phyloP scores from a whole-genome alignment of 169 alveolate species.

The Cryptosporidium ubiquitum region DNA sequence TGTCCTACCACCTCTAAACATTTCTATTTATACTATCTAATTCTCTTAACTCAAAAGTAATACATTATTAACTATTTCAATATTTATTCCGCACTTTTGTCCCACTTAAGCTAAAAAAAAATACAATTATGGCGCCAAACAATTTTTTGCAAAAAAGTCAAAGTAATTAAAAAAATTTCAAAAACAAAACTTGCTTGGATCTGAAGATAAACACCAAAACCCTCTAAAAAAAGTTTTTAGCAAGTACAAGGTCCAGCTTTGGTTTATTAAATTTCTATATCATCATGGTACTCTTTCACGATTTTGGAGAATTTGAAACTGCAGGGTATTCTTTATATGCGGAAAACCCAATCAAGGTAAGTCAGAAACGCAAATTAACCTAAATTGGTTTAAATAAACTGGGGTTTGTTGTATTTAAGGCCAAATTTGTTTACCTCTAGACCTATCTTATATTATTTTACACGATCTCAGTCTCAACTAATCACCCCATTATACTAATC shows the following conservation, averaged over 20 bases:
- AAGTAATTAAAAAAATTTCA: not conserved
- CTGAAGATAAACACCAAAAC: not conserved
- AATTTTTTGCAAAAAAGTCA: not conserved
- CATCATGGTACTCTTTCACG: slow-evolving; percentile 41
- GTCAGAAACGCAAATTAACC: not conserved
- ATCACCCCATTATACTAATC: not conserved
- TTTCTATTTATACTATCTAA: too few species aligned
- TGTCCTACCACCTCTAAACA: too few species aligned
- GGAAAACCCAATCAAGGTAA: slow-evolving; percentile 36
- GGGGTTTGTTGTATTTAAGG: not conserved
- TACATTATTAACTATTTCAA: not conserved
- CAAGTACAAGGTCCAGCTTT: not conserved
- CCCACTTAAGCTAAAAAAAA: not conserved
- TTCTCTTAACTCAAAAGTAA: not conserved
- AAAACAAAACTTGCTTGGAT: not conserved
- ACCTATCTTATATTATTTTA: too few species aligned
- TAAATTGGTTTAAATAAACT: not conserved
- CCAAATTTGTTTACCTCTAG: not conserved
- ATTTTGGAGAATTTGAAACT: slow-evolving; percentile 31
- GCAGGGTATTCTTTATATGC: slow-evolving; percentile 39
- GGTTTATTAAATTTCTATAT: too few species aligned
- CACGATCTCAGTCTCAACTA: not conserved
- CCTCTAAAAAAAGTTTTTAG: too few species aligned
- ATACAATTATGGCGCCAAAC: not conserved
- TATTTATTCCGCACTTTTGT: not conserved